Conservation (phyloP, 345 rosid genomes). For the Citrus glauca region DNA sequence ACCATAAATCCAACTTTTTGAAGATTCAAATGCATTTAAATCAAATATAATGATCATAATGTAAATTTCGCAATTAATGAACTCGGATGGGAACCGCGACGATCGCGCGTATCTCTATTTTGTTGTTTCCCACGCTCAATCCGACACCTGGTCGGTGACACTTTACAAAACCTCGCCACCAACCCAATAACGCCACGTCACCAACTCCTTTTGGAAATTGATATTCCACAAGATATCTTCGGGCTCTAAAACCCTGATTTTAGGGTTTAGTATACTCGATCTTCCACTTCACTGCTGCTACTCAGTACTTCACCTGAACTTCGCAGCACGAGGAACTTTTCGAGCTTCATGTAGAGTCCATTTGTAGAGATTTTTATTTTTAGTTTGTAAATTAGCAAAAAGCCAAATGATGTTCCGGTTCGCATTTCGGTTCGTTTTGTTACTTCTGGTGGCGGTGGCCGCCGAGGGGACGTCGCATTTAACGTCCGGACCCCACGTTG, state of each 20-base stretch:
- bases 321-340: background rate
- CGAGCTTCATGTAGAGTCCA: background rate
- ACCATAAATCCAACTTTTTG: background rate
- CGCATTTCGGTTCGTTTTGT: conserved; percentile 23
- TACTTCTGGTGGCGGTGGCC: conserved; percentile 25
- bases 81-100: background rate
- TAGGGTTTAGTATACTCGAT: conserved; percentile 6
- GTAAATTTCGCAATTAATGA: background rate
- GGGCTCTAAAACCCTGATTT: conserved; percentile 10
- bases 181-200: background rate
- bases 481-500: conserved; percentile 78
- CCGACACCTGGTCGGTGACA: background rate
- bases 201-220: background rate
- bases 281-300: background rate
- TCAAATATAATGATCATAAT: background rate
- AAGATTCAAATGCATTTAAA: background rate
- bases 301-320: background rate
- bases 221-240: background rate
- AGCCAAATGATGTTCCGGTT: conserved; percentile 31
- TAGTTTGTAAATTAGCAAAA: conserved; percentile 14
- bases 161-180: background rate
- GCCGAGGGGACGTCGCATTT: conserved; percentile 29
- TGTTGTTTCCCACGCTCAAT: background rate
- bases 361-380: background rate
- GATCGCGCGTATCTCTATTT: background rate